A percentile compares a stretch with the other conserved stretches of the same genome.
phyloP scores from a whole-genome alignment of 2,329 filamentous ascomycete genomes.

The Penicillium glabrum region DNA sequence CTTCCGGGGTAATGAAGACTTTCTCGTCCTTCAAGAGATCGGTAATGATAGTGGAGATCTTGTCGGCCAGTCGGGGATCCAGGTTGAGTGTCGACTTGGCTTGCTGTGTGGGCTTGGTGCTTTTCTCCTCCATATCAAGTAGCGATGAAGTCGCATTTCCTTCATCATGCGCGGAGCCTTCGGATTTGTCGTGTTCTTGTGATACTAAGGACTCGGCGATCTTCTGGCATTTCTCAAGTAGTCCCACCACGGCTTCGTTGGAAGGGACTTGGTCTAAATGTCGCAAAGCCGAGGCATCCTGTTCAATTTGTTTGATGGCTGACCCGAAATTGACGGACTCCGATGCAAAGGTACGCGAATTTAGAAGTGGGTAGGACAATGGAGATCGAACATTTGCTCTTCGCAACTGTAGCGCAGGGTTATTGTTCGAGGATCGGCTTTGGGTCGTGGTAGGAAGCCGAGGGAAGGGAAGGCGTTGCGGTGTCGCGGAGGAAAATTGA shows the following conservation, averaged over 20 bases:
- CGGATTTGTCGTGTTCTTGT: slow-evolving; percentile 22
- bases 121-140: slow-evolving; percentile 42
- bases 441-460: slow-evolving; percentile 9
- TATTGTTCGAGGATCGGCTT: slow-evolving; percentile 7
- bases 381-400: slow-evolving; percentile 10
- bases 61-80: slow-evolving; percentile 39
- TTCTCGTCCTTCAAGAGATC: slow-evolving; percentile 70
- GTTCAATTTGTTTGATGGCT: slow-evolving; percentile 31
- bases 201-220: slow-evolving; percentile 33
- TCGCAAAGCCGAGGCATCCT: slow-evolving; percentile 30
- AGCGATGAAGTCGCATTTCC: slow-evolving; percentile 42
- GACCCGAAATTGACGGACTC: slow-evolving; percentile 16
- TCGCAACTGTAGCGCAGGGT: slow-evolving; percentile 18
- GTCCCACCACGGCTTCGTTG: slow-evolving; percentile 33
- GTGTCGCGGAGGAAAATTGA: slow-evolving; percentile 30
- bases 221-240: slow-evolving; percentile 37
- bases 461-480: slow-evolving; percentile 20
- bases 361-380: slow-evolving; percentile 1
- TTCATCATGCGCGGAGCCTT: slow-evolving; percentile 22
- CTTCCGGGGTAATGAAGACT: slow-evolving; percentile 73
- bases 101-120: slow-evolving; percentile 13
- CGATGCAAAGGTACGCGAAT: slow-evolving; percentile 21
- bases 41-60: slow-evolving; percentile 61
- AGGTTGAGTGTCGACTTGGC: slow-evolving; percentile 28
- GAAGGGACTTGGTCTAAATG: slow-evolving; percentile 32